Percentiles rank a stretch among this genome's conserved stretches.
phyloP scores from a whole-genome alignment of 2,329 filamentous ascomycete genomes.

The Lomentospora prolificans region DNA sequence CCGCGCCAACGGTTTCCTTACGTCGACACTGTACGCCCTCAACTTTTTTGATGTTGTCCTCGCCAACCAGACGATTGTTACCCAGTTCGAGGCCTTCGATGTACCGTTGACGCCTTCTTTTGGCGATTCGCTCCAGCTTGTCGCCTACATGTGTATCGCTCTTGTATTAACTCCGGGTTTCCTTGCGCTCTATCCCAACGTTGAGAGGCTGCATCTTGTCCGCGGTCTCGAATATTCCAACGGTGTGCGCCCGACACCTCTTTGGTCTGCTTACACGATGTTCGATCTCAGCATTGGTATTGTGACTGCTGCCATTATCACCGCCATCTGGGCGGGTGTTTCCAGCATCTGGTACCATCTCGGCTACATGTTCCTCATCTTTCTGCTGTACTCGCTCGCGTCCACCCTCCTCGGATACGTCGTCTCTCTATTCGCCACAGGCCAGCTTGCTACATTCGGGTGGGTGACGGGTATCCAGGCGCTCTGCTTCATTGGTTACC shows the following conservation, averaged over 20 bases:
- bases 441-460: conserved; percentile 76
- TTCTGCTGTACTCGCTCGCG: conserved; percentile 71
- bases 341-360: conserved; percentile 65
- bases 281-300: conserved; percentile 55
- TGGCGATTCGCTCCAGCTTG: conserved; percentile 66
- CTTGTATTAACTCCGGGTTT: conserved; percentile 74
- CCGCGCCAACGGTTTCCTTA: conserved; percentile 50
- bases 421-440: conserved; percentile 68
- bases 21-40: conserved; percentile 50
- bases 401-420: conserved; percentile 71
- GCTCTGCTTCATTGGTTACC: conserved; percentile 59
- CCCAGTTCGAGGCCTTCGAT: conserved; percentile 66
- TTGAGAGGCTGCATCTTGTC: conserved; percentile 69
- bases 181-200: conserved; percentile 81
- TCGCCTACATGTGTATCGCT: conserved; percentile 72
- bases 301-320: conserved; percentile 50
- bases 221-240: conserved; percentile 86
- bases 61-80: conserved; percentile 58
- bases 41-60: conserved; percentile 59
- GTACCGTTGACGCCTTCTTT: conserved; percentile 58
- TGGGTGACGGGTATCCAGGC: conserved; percentile 71
- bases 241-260: conserved; percentile 68
- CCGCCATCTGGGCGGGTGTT: conserved; percentile 57
- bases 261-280: conserved; percentile 74
- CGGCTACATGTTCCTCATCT: conserved; percentile 71